Conservation (phyloP, 768 basidiomycete genomes). For the Phaeolepiota aurea region DNA sequence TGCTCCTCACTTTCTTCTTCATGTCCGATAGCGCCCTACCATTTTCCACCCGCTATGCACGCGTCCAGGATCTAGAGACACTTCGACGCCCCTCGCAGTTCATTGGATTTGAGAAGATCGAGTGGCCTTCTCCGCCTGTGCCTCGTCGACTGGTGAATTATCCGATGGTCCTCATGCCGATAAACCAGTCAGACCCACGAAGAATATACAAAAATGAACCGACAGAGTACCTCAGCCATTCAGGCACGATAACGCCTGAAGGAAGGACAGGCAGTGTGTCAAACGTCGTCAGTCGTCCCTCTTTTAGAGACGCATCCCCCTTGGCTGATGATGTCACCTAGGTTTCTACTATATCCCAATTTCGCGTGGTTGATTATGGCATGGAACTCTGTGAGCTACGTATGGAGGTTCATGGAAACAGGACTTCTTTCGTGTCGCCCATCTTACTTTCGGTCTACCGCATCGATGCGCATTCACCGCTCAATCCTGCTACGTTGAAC, state of each 20-base stretch:
- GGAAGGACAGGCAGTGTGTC: slow-evolving; percentile 8
- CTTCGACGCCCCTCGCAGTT: slow-evolving; percentile 19
- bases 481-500: slow-evolving; percentile 1
- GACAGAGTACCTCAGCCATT: slow-evolving; percentile 6
- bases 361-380: slow-evolving; percentile 14
- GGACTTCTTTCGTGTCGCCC: slow-evolving; percentile 5
- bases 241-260: slow-evolving; percentile 12
- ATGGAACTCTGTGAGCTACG: slow-evolving; percentile 7
- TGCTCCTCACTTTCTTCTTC: neutral
- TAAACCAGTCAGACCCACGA: slow-evolving; percentile 4
- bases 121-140: slow-evolving; percentile 8
- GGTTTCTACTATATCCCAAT: slow-evolving; percentile 14
- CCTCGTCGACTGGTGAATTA: slow-evolving; percentile 9
- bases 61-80: slow-evolving; percentile 1
- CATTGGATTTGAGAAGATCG: slow-evolving; percentile 16
- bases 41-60: neutral
- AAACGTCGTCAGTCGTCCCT: slow-evolving; percentile 4
- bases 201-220: slow-evolving; percentile 7
- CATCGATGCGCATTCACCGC: neutral
- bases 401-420: slow-evolving; percentile 8
- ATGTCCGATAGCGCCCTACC: neutral
- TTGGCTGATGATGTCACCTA: slow-evolving; percentile 2
- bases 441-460: neutral
- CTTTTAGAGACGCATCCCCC: neutral
- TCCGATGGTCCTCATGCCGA: slow-evolving; percentile 7